Evolutionary conservation across 805 yeast genomes (phyloP), one percentile per base, ranked within the genome.

Genomic region (Kodamaea hsintzibuensis): DNA sequence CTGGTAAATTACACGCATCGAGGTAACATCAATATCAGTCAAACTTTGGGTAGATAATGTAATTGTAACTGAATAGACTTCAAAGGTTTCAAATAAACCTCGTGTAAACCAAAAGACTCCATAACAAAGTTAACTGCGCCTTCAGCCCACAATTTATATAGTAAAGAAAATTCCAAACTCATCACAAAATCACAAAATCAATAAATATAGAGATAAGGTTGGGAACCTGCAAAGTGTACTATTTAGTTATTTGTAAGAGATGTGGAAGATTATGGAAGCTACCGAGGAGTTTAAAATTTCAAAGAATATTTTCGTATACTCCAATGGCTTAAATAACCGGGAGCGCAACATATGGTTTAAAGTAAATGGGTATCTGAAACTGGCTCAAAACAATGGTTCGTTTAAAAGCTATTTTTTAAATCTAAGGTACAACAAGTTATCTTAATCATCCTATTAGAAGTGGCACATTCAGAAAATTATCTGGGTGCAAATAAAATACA

Each of bases 401-500:
- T 37, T 16, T 13, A 8, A 38, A 14, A 14, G 42, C 9, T 14
- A 4, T 37, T 14, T 16, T 3, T n/a, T n/a, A n/a, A n/a, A n/a
- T n/a, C n/a, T n/a, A n/a, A n/a, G n/a, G n/a, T n/a, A n/a, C n/a
- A n/a, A n/a, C n/a, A 38, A 38, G 14, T 38, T 14, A 13, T 13
- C 14, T 38, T 10, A 13, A 16, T 38, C 42, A 14, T 16, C 19
- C 17, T 14, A 38, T 38, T 38, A 17, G 25, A 30, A 30, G 10
- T 22, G 35, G 35, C 35, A 30, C 35, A 30, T 12, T 30, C 35
- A 30, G 10, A 30, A 30, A 22, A 17, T 40, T 40, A 7, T 40
- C 19, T 40, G 44, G 44, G 44, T 40, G 44, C 44, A 40, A 40
- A 40, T 14, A 38, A 38, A 38, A 38, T 38, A n/a, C 18, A n/a